Evolutionary conservation across 2,329 filamentous ascomycete species (phyloP), one percentile per base, ranked within the genome.

Genomic region (Chrysoporthe austroafricana): DNA sequence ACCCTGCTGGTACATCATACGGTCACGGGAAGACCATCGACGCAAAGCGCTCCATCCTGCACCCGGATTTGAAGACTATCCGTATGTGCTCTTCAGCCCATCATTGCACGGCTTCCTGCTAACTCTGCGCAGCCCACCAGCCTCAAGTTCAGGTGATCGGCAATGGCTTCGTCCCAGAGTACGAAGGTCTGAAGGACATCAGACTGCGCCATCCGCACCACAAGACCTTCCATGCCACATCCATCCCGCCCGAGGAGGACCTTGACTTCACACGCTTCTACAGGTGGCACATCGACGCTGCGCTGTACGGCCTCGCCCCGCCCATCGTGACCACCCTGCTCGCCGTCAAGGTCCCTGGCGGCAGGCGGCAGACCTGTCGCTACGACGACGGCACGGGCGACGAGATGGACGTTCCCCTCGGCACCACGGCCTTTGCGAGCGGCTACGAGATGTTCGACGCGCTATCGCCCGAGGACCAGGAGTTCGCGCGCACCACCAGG

Each of bases 81-180:
- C 91, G 63, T 65, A 36, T 50, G 62, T 57, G 6, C 21, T n/a
- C 9, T 2, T 18, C 9, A 21, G 2, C 21, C 26, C 43, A 9
- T 14, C 57, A 39, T 36, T 5, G 18, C 6, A 6, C 36, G 14
- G 32, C 57, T 14, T 59, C 21, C 42, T 44, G 54, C 54, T 48
- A 26, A 59, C 32, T 9, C 9, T 59, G 4, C 14, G 11, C 44
- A 65, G 63, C 91, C 0, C 89, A 92, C 72, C 91, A 94, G 76
- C 90, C 91, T 0, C 91, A 94, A 70, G 90, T 92, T 1, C 91
- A 94, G 74, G 88, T 94, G 65, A 94, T 94, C 69, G 91, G 91
- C 52, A 93, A 94, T 73, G 91, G 92, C 5, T 84, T 86, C 59
- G 84, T 94, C 1, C 76, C 84, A 1, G 84, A 86, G 43, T 94